A percentile compares a stretch with the other conserved stretches of the same genome.
Evolutionary conservation across 768 basidiomycete genomes (phyloP).

Genomic region (Tulasnella sp.): DNA sequence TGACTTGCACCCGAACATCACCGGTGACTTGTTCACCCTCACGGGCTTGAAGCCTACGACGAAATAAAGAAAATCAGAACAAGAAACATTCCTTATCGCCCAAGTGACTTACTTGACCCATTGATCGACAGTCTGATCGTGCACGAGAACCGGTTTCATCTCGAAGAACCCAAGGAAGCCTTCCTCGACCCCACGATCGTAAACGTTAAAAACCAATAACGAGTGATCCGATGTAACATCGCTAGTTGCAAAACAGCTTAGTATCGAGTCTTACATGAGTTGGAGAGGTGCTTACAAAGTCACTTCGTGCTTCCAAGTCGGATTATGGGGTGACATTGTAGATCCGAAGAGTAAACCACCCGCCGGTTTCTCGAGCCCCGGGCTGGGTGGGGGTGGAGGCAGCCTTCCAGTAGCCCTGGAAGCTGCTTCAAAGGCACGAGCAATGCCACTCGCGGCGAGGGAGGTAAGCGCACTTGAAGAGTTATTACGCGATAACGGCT

Average conservation of each 20-base stretch:
- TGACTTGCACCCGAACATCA: slow-evolving; percentile 91
- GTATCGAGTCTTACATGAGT: slow-evolving; percentile 16
- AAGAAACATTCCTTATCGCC: not conserved
- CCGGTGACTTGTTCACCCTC: slow-evolving; percentile 78
- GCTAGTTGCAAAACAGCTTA: slow-evolving; percentile 44
- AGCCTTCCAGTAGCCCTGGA: slow-evolving; percentile 35
- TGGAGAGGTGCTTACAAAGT: slow-evolving; percentile 71
- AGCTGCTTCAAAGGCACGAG: slow-evolving; percentile 39
- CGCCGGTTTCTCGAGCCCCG: slow-evolving; percentile 6
- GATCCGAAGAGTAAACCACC: slow-evolving; percentile 22
- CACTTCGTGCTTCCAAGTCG: slow-evolving; percentile 99
- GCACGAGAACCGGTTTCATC: slow-evolving; percentile 84
- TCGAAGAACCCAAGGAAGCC: slow-evolving; percentile 88
- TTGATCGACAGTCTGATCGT: slow-evolving; percentile 92
- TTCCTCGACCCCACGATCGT: slow-evolving; percentile 75
- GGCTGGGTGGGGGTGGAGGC: slow-evolving; percentile 16
- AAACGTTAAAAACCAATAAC: slow-evolving; percentile 79
- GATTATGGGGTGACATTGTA: slow-evolving; percentile 58
- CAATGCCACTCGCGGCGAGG: slow-evolving; percentile 45
- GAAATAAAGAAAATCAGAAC: slow-evolving; percentile 3
- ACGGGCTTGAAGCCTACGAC: slow-evolving; percentile 60
- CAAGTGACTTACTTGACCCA: slow-evolving; percentile 84
- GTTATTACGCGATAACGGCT: slow-evolving; percentile 50
- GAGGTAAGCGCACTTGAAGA: slow-evolving; percentile 66
- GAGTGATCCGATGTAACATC: slow-evolving; percentile 90